phyloP scores from a whole-genome alignment of 2,329 filamentous ascomycete genomes.

The Xylariaceae sp. region DNA sequence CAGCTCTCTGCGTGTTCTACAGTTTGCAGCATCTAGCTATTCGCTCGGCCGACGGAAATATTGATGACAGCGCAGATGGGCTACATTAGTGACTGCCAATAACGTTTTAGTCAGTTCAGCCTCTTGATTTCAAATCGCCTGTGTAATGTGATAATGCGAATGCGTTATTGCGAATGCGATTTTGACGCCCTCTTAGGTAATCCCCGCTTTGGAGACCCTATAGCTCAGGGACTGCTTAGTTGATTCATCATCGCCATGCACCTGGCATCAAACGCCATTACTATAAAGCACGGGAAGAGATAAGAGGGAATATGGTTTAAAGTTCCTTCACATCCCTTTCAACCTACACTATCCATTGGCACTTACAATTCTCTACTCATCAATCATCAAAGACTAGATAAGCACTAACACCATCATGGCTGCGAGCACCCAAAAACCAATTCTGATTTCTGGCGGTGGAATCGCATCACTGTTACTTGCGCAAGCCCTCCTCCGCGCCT shows the following conservation, averaged over 20 bases:
- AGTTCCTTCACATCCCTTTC: neutral
- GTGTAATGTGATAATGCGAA: slow-evolving; percentile 9
- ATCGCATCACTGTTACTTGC: slow-evolving; percentile 52
- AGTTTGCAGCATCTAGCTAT: neutral
- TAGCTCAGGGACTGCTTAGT: too few relatives aligned
- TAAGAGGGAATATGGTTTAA: neutral
- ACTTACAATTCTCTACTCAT: neutral
- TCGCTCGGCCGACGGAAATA: neutral
- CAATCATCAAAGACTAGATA: neutral
- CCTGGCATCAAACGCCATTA: neutral
- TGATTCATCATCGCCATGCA: neutral
- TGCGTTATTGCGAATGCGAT: too few relatives aligned
- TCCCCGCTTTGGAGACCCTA: slow-evolving; percentile 7
- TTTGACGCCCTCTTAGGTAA: too few relatives aligned
- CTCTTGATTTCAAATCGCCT: slow-evolving; percentile 15
- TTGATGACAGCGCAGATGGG: slow-evolving; percentile 2
- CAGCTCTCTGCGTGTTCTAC: slow-evolving; percentile 9
- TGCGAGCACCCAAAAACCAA: slow-evolving; percentile 31
- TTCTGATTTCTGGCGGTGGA: slow-evolving; percentile 53
- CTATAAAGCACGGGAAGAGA: neutral
- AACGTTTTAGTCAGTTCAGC: neutral
- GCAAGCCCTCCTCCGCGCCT: slow-evolving; percentile 48
- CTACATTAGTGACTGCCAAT: neutral
- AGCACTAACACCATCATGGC: slow-evolving; percentile 15
- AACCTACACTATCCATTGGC: neutral